Evolutionary conservation across 805 yeast genomes (phyloP).

Genomic region (Wickerhamiella lipophila): DNA sequence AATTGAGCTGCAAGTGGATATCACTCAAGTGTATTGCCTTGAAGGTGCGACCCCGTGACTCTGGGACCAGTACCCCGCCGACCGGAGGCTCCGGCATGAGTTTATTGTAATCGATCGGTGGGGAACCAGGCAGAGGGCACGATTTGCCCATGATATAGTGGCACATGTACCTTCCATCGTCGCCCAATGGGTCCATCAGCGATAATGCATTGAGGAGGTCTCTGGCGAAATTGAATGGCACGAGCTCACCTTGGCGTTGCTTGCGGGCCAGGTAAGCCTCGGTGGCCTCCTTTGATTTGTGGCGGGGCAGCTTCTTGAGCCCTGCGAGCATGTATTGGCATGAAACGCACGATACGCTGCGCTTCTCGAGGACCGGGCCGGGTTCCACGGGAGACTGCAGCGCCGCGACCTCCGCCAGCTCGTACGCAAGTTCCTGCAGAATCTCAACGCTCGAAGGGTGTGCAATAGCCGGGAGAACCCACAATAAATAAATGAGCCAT

Average conservation of each 20-base stretch:
- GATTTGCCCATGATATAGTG: constrained; percentile 36
- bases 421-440: constrained; percentile 1
- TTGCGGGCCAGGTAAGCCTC: not conserved
- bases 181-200: constrained; percentile 39
- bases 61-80: constrained; percentile 20
- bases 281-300: not conserved
- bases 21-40: constrained; percentile 57
- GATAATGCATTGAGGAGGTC: constrained; percentile 42
- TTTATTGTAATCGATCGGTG: constrained; percentile 34
- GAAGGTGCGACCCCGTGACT: constrained; percentile 31
- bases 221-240: constrained; percentile 20
- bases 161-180: constrained; percentile 53
- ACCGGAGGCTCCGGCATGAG: constrained; percentile 36
- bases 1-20: constrained; percentile 46
- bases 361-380: constrained; percentile 4
- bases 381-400: not conserved
- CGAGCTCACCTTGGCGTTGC: not conserved
- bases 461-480: not conserved
- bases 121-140: constrained; percentile 44
- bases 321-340: constrained; percentile 7
- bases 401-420: constrained; percentile 5
- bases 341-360: constrained; percentile 5
- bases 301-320: constrained; percentile 3
- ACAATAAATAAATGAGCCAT: not conserved
- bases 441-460: not conserved